Evolutionary conservation across 2,329 filamentous ascomycete species (phyloP), one percentile per base, ranked within the genome.

Genomic region (Cercospora zeina): DNA sequence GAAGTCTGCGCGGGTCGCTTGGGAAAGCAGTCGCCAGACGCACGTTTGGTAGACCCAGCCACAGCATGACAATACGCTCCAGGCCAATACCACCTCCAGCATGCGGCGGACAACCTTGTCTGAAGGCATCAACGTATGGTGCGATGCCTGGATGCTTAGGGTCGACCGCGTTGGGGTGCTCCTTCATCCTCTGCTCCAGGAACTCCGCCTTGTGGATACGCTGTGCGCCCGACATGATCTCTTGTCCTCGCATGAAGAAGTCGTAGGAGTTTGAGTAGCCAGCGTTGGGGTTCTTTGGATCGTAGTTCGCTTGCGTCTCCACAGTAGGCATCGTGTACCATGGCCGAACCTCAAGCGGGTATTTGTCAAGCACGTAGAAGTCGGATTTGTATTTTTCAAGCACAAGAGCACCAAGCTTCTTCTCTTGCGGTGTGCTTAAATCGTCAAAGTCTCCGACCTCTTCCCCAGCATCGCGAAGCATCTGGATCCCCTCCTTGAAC

Each of bases 361-460:
- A 99, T 79, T 97, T 95, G 82, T 97, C 93, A 65, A 99, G 85
- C 21, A 96, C 88, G 80, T 96, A 97, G 80, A 97, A 97, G 80
- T 99, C 95, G 63, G 92, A 95, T 74, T 89, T 85, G 83, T 89
- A 96, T 79, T 96, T 97, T 71, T 90, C 84, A 61, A 90, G 88
- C 68, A 97, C 86, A 53, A 97, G 83, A 27, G 87, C 87, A 62
- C 95, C 95, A 8, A 97, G 87, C n/a, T 89, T 90, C 79, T 93
- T 93, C 76, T 95, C 90, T 73, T 93, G 88, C 0, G 90, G 87
- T 0, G 90, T 95, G 73, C 78, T 81, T 81, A 93, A 87, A 72
- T 95, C 90, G 73, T 34, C 90, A 65, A 89, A 86, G 73, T 93
- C 89, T 36, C 79, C 80, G 34, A 93, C 87, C 69, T 92, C 85